Base-by-base conservation (phyloP, 225 moss, liverwort and hornwort genomes). In the Pleurozium schreberi region DNA sequence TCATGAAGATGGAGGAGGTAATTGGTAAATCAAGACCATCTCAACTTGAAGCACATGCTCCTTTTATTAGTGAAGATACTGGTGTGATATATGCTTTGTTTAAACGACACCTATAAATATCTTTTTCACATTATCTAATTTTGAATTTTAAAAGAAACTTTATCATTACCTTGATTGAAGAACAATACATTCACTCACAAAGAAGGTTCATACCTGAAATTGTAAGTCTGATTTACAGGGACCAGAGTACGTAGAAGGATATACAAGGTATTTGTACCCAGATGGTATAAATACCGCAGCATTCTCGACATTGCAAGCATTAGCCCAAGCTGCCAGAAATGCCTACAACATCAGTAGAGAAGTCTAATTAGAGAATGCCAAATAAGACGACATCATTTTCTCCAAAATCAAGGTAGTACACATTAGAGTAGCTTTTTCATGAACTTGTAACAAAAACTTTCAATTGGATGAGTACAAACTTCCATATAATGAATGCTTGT, bases 241-340 rank as follows among this genome's bases (percentile, higher is more conserved):
- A 25, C 96, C 96, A 0, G 79, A 86, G 78, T 91, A 97, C 1
- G 85, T 92, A 9, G 91, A 62, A 11, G 98, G 95, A 60, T 95
- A 93, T 31, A 97, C 93, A 22, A 90, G 87, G 82, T 95, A 98
- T 13, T 55, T 90, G 88, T 95, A 92, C 18, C 93, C 94, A 27
- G 59, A 77, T 14, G 98, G 95, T 58, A 90, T 92, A 69, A 91
- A 87, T 10, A 98, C 80, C 0, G 53, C 85, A 1, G 82, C 95
- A 10, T 86, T 78, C 2, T 63, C 42, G 1, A 89, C 67, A 5
- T 68, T 62, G 68, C 96, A 98, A 52, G 98, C 97, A n/a, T 62
- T 86, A 15, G 55, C 57, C 98, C 98, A 98, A 33, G 97, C 94
- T 28, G 88, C 81, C 20, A 88, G 5, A 90, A 98, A 98, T 8